Conservation (phyloP, 148 eudicot species). For the Camellia lanceoleosa region DNA sequence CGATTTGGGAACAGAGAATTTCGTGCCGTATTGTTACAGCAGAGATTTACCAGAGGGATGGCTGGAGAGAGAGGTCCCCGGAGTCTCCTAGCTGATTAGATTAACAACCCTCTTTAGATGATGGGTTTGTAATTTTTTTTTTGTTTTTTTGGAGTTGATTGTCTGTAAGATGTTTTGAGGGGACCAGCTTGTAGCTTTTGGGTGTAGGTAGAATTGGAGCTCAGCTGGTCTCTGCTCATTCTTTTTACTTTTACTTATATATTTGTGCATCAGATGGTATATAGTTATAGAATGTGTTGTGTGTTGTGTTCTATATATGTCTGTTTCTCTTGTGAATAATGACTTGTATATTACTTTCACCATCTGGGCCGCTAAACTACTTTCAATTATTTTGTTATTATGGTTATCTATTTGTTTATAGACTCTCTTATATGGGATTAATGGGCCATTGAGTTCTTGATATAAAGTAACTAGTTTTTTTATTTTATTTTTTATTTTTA, state of each 20-base stretch:
- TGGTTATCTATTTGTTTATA: too few species aligned
- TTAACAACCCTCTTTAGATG: not conserved
- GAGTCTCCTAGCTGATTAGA: not conserved
- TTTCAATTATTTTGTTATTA: not conserved
- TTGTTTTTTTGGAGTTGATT: not conserved
- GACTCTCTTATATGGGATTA: too few species aligned
- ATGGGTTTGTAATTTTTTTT: not conserved
- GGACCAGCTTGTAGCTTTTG: conserved; percentile 23
- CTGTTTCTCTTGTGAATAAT: not conserved
- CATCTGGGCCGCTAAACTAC: not conserved
- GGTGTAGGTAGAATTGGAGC: conserved; percentile 24
- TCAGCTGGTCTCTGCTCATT: conserved; percentile 24
- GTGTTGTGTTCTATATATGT: not conserved
- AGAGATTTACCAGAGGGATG: conserved; percentile 24
- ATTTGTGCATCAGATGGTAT: not conserved
- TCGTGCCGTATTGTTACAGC: not conserved
- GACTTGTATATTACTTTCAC: not conserved
- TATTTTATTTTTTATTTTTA: too few species aligned
- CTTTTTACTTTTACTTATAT: not conserved
- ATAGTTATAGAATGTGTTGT: not conserved
- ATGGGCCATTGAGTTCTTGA: too few species aligned
- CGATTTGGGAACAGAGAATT: too few species aligned
- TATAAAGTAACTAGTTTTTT: too few species aligned
- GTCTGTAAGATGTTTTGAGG: conserved; percentile 6
- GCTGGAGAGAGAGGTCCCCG: conserved; percentile 16